Conservation (phyloP, 495 filamentous ascomycete genomes). For the Clavariopsis aquatica region DNA sequence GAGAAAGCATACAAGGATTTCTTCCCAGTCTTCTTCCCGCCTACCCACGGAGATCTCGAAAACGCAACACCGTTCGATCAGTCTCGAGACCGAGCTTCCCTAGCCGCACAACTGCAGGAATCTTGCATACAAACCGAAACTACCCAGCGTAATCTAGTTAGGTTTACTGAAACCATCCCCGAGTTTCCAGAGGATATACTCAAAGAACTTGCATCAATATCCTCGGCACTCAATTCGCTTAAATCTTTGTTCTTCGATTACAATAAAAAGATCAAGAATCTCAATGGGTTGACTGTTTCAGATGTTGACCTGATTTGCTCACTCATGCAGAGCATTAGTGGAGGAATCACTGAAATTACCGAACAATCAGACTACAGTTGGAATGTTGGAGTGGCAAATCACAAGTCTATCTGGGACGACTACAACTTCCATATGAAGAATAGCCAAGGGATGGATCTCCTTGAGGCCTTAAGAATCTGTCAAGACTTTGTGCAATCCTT, state of each 20-base stretch:
- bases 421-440: conserved; percentile 28
- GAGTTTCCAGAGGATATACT: conserved; percentile 16
- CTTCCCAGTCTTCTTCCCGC: conserved; percentile 33
- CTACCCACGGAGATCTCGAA: conserved; percentile 25
- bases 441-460: conserved; percentile 20
- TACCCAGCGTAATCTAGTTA: not conserved
- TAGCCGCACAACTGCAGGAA: conserved; percentile 11
- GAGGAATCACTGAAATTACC: conserved; percentile 15
- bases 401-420: conserved; percentile 28
- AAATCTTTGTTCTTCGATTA: not conserved
- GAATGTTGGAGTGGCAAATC: not conserved
- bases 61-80: not conserved
- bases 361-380: conserved; percentile 13
- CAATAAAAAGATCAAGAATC: not conserved
- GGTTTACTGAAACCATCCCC: conserved; percentile 11
- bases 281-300: not conserved
- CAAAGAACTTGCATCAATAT: conserved; percentile 12
- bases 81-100: not conserved
- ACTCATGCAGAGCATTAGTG: conserved; percentile 14
- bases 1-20: conserved; percentile 26
- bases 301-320: conserved; percentile 28
- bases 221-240: conserved; percentile 5
- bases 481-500: conserved; percentile 21
- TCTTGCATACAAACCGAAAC: conserved; percentile 10
- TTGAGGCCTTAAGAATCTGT: conserved; percentile 17